Percentiles rank a stretch among this genome's conserved stretches.
phyloP scores from a whole-genome alignment of 176 grass and related monocot species.

The Juncus inflexus region DNA sequence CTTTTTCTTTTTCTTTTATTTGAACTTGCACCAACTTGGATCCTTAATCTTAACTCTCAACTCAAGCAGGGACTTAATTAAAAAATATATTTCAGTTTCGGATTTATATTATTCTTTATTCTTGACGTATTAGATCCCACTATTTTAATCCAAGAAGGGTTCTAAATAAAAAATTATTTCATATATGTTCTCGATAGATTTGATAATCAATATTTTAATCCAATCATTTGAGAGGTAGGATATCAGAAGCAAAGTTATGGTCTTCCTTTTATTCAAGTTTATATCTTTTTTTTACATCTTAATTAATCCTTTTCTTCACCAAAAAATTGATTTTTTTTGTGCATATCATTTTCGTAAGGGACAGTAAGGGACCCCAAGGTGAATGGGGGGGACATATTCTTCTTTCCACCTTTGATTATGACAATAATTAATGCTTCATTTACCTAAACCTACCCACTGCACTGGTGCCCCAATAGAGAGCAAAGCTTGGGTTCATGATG shows the following conservation, averaged over 20 bases:
- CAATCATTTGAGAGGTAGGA: constrained; percentile 11
- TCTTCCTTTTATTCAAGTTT: constrained; percentile 5
- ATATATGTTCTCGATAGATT: not conserved
- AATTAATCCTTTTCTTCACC: constrained; percentile 14
- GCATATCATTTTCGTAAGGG: constrained; percentile 18
- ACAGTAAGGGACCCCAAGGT: not conserved
- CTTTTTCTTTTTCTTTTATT: not conserved
- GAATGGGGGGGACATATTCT: constrained; percentile 24
- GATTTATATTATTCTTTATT: no score
- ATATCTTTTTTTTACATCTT: constrained; percentile 7
- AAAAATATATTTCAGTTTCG: no score
- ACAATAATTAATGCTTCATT: constrained; percentile 18
- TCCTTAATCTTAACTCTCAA: no score
- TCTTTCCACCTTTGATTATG: constrained; percentile 21
- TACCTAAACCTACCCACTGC: constrained; percentile 21
- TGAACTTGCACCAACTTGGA: not conserved
- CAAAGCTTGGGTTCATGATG: no score
- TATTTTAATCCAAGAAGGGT: no score
- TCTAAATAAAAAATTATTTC: not conserved
- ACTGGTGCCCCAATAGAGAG: not conserved
- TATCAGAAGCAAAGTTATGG: constrained; percentile 4
- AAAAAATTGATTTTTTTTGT: constrained; percentile 14
- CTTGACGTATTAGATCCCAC: no score
- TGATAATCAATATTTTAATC: constrained; percentile 13
- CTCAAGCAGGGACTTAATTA: no score